These are phyloP conservation scores for Fusarium beomiforme DNA, from an alignment of 2,329 filamentous ascomycete genomes.

Conservation along the genomic window DNA sequence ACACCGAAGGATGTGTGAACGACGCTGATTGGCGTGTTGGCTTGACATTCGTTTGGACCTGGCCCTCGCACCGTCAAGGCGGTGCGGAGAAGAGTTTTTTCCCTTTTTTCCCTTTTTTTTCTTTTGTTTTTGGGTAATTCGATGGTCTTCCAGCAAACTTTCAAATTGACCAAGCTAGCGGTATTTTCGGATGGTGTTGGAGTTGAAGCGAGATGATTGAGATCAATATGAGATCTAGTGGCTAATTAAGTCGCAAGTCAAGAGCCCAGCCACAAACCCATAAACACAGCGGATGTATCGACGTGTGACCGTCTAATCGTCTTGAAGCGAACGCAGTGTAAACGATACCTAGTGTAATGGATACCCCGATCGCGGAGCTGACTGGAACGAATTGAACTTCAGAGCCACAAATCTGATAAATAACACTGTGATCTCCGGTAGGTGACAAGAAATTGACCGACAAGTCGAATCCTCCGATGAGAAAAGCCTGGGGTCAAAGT, in stretches of 20 bases:
- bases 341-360: neutral
- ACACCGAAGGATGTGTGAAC: constrained; percentile 8
- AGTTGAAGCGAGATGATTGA: constrained; percentile 7
- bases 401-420: neutral
- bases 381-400: constrained; percentile 2
- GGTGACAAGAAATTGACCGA: constrained; percentile 22
- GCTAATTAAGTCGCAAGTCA: constrained; percentile 7
- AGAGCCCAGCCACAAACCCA: neutral
- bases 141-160: constrained; percentile 16
- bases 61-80: constrained; percentile 3
- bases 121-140: constrained; percentile 2
- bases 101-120: too few species aligned
- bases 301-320: neutral
- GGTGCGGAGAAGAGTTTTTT: constrained; percentile 21
- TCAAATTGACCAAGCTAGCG: neutral
- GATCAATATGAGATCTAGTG: constrained; percentile 7
- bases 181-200: constrained; percentile 8
- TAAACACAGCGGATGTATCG: neutral
- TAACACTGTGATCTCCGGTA: constrained; percentile 17
- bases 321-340: neutral
- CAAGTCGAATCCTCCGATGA: constrained; percentile 22
- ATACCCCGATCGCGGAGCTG: constrained; percentile 29
- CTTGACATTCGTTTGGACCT: neutral
- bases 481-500: constrained; percentile 26
- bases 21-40: constrained; percentile 28